Base-by-base conservation (phyloP, 2,329 filamentous ascomycete genomes). In the Sphaceloma murrayae region DNA sequence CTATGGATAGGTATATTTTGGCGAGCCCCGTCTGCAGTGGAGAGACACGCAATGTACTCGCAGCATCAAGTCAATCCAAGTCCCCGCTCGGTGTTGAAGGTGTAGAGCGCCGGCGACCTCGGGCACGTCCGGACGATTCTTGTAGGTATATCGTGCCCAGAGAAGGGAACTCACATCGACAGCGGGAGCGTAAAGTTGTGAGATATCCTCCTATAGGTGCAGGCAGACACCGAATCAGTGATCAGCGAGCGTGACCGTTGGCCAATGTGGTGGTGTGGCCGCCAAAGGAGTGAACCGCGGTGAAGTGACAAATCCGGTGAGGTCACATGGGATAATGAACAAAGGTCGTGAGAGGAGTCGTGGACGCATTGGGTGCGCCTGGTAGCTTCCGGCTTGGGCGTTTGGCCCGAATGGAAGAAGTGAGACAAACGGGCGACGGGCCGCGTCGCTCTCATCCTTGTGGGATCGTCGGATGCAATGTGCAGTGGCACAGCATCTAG, bases 401-500 rank as follows among this genome's bases (percentile, higher is more conserved):
- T 40, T 40, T 13, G 17, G n/a, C 19, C 36, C 36, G 24, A 14
- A 30, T 18, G 16, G 36, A 22, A 40, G 19, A 38, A 19, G 36
- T 40, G 36, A 40, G 36, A 40, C 36, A 40, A 40, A 40, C 36
- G 36, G 36, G 11, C 11, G 11, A 14, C 36, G 36, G 36, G 36
- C 36, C 36, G 36, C 16, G 9, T n/a, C 10, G 36, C 22, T 40
- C 36, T 40, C n/a, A 22, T 5, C 26, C 17, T 40, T 16, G 36
- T 40, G 36, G 36, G 24, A 22, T 40, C 36, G 36, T 40, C 13
- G 30, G n/a, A 27, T 26, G n/a, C n/a, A n/a, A 16, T 22, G 36
- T 16, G 36, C 30, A 40, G 27, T 26, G 36, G 27, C 16, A 30
- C 14, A 16, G 16, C 30, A 14, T 11, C 36, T 19, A 22, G 26